Conservation (phyloP, 345 rosid genomes). For the Linum trigynum region DNA sequence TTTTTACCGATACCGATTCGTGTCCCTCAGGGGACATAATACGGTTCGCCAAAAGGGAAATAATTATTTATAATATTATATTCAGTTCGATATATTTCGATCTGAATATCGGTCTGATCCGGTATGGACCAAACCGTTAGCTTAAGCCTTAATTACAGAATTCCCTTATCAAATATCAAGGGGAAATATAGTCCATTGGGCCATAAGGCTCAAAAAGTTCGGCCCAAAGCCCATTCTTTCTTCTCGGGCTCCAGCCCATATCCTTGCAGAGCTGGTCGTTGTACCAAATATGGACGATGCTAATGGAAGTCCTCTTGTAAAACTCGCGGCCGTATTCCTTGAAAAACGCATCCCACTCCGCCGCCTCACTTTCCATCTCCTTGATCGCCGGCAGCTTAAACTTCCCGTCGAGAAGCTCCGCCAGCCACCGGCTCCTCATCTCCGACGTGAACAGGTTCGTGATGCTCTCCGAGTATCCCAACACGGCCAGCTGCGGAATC, state of each 20-base stretch:
- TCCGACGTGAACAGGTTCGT: too few species aligned
- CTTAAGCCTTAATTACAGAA: too few species aligned
- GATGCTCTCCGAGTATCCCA: too few species aligned
- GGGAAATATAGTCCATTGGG: slow-evolving; percentile 23
- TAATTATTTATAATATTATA: too few species aligned
- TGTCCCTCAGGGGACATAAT: too few species aligned
- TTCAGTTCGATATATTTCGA: too few species aligned
- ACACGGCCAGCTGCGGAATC: slow-evolving; percentile 34
- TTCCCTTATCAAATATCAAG: background rate
- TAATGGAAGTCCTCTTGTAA: slow-evolving; percentile 20
- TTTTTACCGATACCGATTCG: too few species aligned
- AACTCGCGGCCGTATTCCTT: slow-evolving; percentile 8
- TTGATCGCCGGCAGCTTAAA: slow-evolving; percentile 24
- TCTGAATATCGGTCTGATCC: too few species aligned
- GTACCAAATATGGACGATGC: slow-evolving; percentile 21
- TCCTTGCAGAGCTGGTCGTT: slow-evolving; percentile 37
- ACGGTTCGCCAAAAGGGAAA: too few species aligned
- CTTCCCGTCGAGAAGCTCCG: too few species aligned
- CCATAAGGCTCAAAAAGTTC: slow-evolving; percentile 31
- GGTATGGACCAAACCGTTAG: too few species aligned
- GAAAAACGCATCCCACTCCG: slow-evolving; percentile 24
- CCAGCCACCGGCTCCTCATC: too few species aligned
- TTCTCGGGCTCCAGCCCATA: slow-evolving; percentile 28
- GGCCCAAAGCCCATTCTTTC: slow-evolving; percentile 27
- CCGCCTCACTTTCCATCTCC: slow-evolving; percentile 28